Percentiles rank a stretch among this genome's conserved stretches.
phyloP scores from a whole-genome alignment of 345 rosid genomes.

The Raphanus sativus region DNA sequence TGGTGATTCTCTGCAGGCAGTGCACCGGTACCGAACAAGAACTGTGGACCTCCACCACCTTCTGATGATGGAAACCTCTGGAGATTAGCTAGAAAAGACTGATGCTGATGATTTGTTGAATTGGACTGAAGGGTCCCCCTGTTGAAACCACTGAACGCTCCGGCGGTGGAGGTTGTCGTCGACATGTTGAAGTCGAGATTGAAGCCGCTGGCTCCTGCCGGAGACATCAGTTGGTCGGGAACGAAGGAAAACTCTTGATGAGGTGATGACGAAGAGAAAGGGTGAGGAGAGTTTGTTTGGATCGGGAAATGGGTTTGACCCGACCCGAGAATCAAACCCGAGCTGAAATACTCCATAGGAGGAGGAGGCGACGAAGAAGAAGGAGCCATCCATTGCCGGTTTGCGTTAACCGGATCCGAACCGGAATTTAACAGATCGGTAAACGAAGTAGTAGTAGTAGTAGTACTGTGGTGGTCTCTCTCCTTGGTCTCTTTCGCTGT shows the following conservation, averaged over 20 bases:
- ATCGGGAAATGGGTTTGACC: constrained; percentile 37
- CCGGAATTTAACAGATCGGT: constrained; percentile 76
- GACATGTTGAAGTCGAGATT: constrained; percentile 85
- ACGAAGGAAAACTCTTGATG: constrained; percentile 70
- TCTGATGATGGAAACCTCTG: constrained; percentile 64
- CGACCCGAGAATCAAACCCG: constrained; percentile 52
- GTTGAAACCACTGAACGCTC: constrained; percentile 68
- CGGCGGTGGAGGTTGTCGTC: constrained; percentile 47
- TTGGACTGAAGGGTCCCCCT: constrained; percentile 99
- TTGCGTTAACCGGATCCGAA: constrained; percentile 48
- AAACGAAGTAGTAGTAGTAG: constrained; percentile 54
- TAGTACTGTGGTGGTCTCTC: constrained; percentile 34
- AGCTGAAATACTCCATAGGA: constrained; percentile 60
- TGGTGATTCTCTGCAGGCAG: constrained; percentile 61
- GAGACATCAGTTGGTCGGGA: constrained; percentile 74
- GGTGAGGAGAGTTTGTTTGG: constrained; percentile 54
- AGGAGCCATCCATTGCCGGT: constrained; percentile 57
- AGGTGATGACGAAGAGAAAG: constrained; percentile 37
- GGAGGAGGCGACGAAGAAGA: constrained; percentile 33
- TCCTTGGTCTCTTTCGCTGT: constrained; percentile 83
- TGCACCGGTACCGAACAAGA: constrained; percentile 53
- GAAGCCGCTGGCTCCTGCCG: constrained; percentile 49
- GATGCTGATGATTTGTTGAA: constrained; percentile 45
- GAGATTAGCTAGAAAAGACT: constrained; percentile 65
- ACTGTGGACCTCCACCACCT: constrained; percentile 63